Conservation (phyloP, 495 filamentous ascomycete species). For the Penicillium cosmopolitanum region DNA sequence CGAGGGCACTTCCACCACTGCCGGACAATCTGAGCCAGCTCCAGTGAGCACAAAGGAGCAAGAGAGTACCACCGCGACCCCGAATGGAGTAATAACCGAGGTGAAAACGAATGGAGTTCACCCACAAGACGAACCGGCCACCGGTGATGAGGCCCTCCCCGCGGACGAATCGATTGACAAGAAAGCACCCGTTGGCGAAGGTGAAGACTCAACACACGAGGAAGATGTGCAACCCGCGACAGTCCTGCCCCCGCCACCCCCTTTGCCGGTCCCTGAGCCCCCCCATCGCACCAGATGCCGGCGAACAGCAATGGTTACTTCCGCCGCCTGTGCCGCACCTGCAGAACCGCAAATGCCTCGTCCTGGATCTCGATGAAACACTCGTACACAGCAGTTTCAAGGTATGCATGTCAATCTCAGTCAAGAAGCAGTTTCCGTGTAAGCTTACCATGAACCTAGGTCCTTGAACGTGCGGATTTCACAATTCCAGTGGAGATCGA, state of each 20-base stretch:
- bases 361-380: slow-evolving; percentile 97
- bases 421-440: background rate
- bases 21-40: slow-evolving; percentile 20
- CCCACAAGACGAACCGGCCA: slow-evolving; percentile 14
- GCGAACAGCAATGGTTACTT: slow-evolving; percentile 71
- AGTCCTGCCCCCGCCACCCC: slow-evolving; percentile 64
- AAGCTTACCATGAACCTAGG: slow-evolving; percentile 55
- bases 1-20: slow-evolving; percentile 29
- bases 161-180: slow-evolving; percentile 18
- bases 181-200: slow-evolving; percentile 13
- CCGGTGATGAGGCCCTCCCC: slow-evolving; percentile 15
- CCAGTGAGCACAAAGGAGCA: slow-evolving; percentile 12
- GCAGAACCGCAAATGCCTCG: slow-evolving; percentile 87
- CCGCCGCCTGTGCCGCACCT: slow-evolving; percentile 77
- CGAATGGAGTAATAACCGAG: slow-evolving; percentile 22
- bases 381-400: slow-evolving; percentile 99
- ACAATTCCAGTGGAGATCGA: slow-evolving; percentile 99
- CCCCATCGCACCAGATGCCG: slow-evolving; percentile 36
- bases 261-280: slow-evolving; percentile 43
- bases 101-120: slow-evolving; percentile 15
- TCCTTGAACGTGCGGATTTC: slow-evolving; percentile 97
- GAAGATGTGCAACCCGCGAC: slow-evolving; percentile 42
- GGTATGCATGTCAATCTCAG: slow-evolving; percentile 52
- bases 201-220: slow-evolving; percentile 27
- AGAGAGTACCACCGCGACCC: slow-evolving; percentile 3